These are phyloP conservation scores for Aquilaria yunnanensis DNA, from an alignment of 345 rosid species.

Conservation along the genomic window DNA sequence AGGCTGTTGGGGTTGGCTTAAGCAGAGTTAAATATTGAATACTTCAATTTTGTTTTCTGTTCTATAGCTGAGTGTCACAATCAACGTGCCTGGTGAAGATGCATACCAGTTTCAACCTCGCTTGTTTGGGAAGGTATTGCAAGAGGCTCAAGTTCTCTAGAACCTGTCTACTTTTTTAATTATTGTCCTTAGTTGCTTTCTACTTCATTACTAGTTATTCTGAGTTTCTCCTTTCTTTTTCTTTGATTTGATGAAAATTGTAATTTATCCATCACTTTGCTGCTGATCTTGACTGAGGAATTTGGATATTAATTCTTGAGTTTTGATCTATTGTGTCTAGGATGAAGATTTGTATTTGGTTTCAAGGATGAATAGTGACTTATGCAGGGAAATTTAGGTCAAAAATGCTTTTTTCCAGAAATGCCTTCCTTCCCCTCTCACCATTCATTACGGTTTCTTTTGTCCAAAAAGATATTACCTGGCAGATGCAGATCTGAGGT, in stretches of 20 bases:
- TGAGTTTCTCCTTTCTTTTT: background rate
- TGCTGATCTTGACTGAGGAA: constrained; percentile 11
- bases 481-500: constrained; percentile 59
- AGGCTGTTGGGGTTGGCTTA: too few relatives aligned
- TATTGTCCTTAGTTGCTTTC: background rate
- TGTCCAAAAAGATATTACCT: constrained; percentile 57
- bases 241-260: too few relatives aligned
- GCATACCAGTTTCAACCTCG: constrained; percentile 74
- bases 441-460: too few relatives aligned
- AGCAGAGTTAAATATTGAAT: too few relatives aligned
- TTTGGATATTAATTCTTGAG: constrained; percentile 1
- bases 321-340: too few relatives aligned
- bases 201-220: background rate
- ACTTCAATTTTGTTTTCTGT: constrained; percentile 4
- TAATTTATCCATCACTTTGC: background rate
- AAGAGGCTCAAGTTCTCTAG: background rate
- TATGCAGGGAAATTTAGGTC: too few relatives aligned
- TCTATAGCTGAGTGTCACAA: constrained; percentile 70
- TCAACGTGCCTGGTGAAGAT: constrained; percentile 70
- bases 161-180: background rate
- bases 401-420: too few relatives aligned
- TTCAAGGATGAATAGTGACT: too few relatives aligned
- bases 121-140: constrained; percentile 77
- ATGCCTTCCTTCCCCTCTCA: too few relatives aligned
- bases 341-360: too few relatives aligned